Percentiles rank a stretch among this genome's conserved stretches.
These are phyloP conservation scores for Candida pseudoviswanathii DNA, from an alignment of 1,139 yeast species.

Conservation along the genomic window DNA sequence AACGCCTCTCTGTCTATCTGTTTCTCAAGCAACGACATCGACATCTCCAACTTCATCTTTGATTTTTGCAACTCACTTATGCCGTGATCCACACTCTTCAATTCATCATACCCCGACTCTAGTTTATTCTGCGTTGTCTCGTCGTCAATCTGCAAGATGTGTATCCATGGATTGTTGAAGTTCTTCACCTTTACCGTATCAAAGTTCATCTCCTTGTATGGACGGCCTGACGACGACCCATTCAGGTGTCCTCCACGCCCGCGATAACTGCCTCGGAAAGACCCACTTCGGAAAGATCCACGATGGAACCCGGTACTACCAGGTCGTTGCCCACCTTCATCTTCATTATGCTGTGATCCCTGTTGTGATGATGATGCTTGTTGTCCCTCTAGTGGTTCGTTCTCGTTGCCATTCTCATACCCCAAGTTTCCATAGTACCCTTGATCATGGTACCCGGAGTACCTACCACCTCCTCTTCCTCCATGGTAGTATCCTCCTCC, in stretches of 20 bases:
- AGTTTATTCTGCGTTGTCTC: constrained; percentile 22
- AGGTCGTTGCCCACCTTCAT: not conserved
- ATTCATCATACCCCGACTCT: constrained; percentile 23
- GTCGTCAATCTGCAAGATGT: constrained; percentile 26
- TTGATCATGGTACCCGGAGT: constrained; percentile 3
- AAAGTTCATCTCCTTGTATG: constrained; percentile 12
- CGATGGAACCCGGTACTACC: constrained; percentile 3
- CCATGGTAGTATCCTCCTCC: constrained; percentile 6
- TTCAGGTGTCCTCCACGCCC: constrained; percentile 9
- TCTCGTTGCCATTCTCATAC: not conserved
- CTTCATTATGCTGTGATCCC: not conserved
- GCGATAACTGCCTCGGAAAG: constrained; percentile 11
- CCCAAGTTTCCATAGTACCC: constrained; percentile 1
- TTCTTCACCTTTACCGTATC: constrained; percentile 18
- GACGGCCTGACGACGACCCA: constrained; percentile 7
- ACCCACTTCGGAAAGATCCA: constrained; percentile 7
- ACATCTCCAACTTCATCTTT: constrained; percentile 23
- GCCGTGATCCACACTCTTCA: constrained; percentile 25
- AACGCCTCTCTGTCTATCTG: constrained; percentile 36
- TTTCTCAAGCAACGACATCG: constrained; percentile 28
- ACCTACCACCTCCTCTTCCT: constrained; percentile 5
- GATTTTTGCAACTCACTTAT: constrained; percentile 30
- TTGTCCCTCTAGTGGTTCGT: not conserved
- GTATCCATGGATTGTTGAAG: constrained; percentile 32
- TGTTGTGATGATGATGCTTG: not conserved